A percentile compares a stretch with the other conserved stretches of the same genome.
Conservation (phyloP, 352 stramenopile species). For the Phytopythium ostracodes region DNA sequence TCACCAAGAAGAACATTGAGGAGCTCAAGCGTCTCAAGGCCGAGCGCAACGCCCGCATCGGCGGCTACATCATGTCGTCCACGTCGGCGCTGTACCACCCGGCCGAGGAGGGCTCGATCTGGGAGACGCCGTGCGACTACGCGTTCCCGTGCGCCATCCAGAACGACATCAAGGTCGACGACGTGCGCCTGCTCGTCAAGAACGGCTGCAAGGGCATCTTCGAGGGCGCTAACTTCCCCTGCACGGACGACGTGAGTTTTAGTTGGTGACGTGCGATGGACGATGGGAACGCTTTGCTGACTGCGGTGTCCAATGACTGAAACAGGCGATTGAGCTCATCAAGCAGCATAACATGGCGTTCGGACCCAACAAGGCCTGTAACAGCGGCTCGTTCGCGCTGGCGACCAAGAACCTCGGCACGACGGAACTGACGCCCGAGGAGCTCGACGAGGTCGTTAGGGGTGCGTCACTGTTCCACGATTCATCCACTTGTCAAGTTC, state of each 20-base stretch:
- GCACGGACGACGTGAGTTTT: conserved; percentile 49
- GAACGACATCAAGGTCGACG: conserved; percentile 88
- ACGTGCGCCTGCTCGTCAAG: conserved; percentile 72
- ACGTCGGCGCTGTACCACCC: conserved; percentile 86
- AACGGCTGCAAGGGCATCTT: conserved; percentile 89
- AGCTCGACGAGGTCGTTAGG: conserved; percentile 74
- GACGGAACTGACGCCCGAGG: conserved; percentile 46
- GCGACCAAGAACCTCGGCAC: conserved; percentile 55
- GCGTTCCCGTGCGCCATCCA: conserved; percentile 96
- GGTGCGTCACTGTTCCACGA: conserved; percentile 20
- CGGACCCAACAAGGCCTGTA: conserved; percentile 82
- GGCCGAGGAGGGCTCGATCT: conserved; percentile 70
- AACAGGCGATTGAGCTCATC: conserved; percentile 67
- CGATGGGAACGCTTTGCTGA: not conserved
- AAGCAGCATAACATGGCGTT: conserved; percentile 83
- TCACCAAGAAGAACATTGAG: conserved; percentile 61
- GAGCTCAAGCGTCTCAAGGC: conserved; percentile 81
- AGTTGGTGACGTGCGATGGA: not conserved
- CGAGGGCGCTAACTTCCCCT: conserved; percentile 84
- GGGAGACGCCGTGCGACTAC: conserved; percentile 93
- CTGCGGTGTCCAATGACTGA: not conserved
- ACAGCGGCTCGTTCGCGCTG: conserved; percentile 73
- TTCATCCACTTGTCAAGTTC: not conserved
- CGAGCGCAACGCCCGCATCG: conserved; percentile 74
- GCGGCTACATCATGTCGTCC: conserved; percentile 88